A percentile compares a stretch with the other conserved stretches of the same genome.
Conservation (phyloP, 495 filamentous ascomycete genomes). For the Neurospora terricola region DNA sequence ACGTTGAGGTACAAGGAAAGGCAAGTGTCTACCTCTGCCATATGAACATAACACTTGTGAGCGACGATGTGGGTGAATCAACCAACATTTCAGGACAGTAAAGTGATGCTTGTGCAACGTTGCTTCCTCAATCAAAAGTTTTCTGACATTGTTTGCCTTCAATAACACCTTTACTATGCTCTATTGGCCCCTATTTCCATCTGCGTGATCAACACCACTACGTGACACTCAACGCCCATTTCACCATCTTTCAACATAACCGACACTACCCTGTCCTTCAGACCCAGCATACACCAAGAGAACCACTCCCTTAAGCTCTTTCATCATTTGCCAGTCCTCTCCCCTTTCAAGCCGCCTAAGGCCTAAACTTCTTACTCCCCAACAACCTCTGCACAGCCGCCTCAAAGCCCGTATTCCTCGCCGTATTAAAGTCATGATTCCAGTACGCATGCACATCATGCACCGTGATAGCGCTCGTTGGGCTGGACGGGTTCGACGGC, state of each 20-base stretch:
- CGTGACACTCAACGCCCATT: not conserved
- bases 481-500: slow-evolving; percentile 22
- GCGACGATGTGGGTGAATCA: not conserved
- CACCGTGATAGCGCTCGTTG: slow-evolving; percentile 20
- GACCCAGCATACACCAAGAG: too few species aligned
- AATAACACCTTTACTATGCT: not conserved
- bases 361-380: not conserved
- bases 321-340: too few species aligned
- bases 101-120: not conserved
- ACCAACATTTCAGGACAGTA: not conserved
- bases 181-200: not conserved
- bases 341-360: too few species aligned
- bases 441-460: slow-evolving; percentile 36
- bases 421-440: slow-evolving; percentile 31
- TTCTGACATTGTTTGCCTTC: not conserved
- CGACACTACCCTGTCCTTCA: not conserved
- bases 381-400: slow-evolving; percentile 17
- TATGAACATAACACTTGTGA: too few species aligned
- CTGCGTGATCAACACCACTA: not conserved
- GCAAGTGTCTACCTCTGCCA: not conserved
- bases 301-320: too few species aligned
- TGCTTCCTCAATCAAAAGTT: not conserved
- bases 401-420: slow-evolving; percentile 27
- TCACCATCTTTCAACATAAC: not conserved
- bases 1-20: not conserved